Evolutionary conservation across 306 rosid genomes (phyloP), one percentile per base, ranked within the genome.

Genomic region (Adenanthera pavonina): DNA sequence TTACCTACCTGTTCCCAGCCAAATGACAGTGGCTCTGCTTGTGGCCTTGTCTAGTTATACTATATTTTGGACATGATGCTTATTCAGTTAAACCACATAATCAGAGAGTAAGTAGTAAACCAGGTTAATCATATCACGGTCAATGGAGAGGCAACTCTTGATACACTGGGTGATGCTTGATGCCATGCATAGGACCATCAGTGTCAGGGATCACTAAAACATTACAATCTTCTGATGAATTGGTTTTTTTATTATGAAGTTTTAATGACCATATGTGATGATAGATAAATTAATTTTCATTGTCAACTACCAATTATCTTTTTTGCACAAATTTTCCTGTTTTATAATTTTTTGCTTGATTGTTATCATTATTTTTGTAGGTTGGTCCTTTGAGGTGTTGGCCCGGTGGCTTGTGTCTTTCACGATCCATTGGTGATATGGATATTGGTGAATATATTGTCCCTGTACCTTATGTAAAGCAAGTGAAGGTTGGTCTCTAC

Each of bases 381-480:
- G 89, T 94, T 51, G 98, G 97, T 69, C 98, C 98, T 40, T 86
- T 95, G 86, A 90, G 98, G 84, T 95, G 97, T 83, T 95, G 98
- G 98, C 98, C 98, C 48, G 98, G 98, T 79, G 98, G 97, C 74
- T 85, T 95, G 91, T 95, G 98, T 81, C 94, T 95, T 81, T 95
- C 98, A 72, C 90, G 97, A 85, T 92, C 97, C 30, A 90, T 92
- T 72, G 97, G 98, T 61, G 98, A 95, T 87, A 88, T 91, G 84
- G 98, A 95, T 57, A 89, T 95, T 54, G 97, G 97, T 67, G 97
- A 91, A 83, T 95, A 81, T 85, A 92, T 95, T 79, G 97, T 95
- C 70, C 98, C 98, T 67, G 94, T 95, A 83, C 97, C 98, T 46
- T 85, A 92, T 15, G 97, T 95, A 30, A 95, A 91, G 88, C 98